These are phyloP conservation scores for Candida chauliodis DNA, from an alignment of 805 yeast genomes.

Conservation along the genomic window DNA sequence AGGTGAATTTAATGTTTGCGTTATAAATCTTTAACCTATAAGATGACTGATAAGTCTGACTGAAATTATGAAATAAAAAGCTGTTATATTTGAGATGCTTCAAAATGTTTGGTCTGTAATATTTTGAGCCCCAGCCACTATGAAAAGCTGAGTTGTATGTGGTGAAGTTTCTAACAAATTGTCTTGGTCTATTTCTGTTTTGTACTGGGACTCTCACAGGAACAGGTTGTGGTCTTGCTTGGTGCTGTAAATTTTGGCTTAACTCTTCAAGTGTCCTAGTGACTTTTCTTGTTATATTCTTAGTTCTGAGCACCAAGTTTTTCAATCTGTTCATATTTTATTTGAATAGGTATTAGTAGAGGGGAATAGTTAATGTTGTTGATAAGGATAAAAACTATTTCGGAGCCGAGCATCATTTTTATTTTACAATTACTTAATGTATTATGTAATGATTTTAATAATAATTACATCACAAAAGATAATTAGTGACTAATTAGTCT, in stretches of 20 bases:
- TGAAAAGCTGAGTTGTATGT: conserved; percentile 1
- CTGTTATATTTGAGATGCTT: conserved; percentile 11
- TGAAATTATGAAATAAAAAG: conserved; percentile 22
- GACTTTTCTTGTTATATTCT: conserved; percentile 44
- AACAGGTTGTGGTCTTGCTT: conserved; percentile 28
- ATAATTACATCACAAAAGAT: neutral
- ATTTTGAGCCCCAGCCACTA: neutral
- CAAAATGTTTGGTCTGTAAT: conserved; percentile 7
- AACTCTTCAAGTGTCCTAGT: conserved; percentile 48
- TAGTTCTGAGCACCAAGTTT: conserved; percentile 42
- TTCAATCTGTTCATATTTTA: conserved; percentile 14
- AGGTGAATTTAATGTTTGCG: conserved; percentile 17
- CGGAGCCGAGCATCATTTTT: conserved; percentile 1
- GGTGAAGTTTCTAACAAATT: conserved; percentile 1
- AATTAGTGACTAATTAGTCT: too few species aligned
- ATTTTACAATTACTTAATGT: neutral
- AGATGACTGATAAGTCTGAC: conserved; percentile 18
- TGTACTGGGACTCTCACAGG: conserved; percentile 36
- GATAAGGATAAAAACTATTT: neutral
- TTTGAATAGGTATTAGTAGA: conserved; percentile 3
- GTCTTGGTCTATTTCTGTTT: conserved; percentile 2
- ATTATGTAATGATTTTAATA: too few species aligned
- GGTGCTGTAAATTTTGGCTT: conserved; percentile 30
- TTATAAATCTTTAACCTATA: conserved; percentile 18
- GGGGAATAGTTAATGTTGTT: neutral